phyloP scores from a whole-genome alignment of 225 moss, liverwort and hornwort genomes.

The Thuidium tamariscinum region DNA sequence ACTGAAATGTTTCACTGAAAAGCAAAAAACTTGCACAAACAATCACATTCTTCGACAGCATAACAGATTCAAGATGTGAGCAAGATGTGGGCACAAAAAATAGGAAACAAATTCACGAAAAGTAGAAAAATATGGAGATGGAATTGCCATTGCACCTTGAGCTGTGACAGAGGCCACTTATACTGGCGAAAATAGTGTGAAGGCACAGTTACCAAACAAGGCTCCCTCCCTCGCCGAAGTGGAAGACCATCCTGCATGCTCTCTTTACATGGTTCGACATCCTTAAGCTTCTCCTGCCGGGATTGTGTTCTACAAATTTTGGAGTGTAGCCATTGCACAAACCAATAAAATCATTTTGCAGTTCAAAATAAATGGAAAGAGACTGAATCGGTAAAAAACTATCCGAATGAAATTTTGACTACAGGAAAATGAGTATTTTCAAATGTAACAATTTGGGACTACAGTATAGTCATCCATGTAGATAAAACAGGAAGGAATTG shows the following conservation, averaged over 20 bases:
- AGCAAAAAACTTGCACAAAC: background rate
- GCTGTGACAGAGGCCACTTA: slow-evolving; percentile 69
- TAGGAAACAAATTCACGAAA: background rate
- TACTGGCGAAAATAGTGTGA: slow-evolving; percentile 42
- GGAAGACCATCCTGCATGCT: slow-evolving; percentile 37
- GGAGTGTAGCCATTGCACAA: background rate
- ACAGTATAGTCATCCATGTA: background rate
- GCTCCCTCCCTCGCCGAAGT: background rate
- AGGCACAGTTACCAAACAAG: slow-evolving; percentile 52
- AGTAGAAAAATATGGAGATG: background rate
- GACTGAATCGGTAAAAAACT: background rate
- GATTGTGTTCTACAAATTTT: background rate
- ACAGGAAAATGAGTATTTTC: background rate
- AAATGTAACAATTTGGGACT: background rate
- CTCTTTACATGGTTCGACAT: slow-evolving; percentile 27
- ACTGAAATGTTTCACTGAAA: background rate
- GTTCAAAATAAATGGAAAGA: background rate
- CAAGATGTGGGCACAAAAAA: background rate
- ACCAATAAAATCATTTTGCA: background rate
- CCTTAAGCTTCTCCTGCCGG: background rate
- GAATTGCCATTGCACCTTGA: slow-evolving; percentile 33
- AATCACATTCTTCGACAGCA: background rate
- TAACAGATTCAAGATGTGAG: background rate
- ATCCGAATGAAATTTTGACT: background rate
- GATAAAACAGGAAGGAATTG: background rate